A percentile compares a stretch with the other conserved stretches of the same genome.
phyloP scores from a whole-genome alignment of 441 rosid genomes.

The Croton setiger region DNA sequence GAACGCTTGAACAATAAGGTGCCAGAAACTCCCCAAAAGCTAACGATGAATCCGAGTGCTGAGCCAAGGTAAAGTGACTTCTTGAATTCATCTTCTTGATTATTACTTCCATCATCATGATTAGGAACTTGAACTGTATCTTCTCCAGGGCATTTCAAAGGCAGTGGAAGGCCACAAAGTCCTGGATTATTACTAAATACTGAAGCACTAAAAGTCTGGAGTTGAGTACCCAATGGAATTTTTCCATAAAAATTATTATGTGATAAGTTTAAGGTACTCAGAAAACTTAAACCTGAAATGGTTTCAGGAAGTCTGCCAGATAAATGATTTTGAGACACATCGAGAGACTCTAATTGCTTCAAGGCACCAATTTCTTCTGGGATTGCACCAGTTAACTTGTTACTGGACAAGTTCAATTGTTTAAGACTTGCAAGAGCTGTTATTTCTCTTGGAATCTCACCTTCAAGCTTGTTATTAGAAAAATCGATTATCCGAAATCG shows the following conservation, averaged over 20 bases:
- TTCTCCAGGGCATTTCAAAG: neutral
- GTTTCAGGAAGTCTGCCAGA: conserved; percentile 13
- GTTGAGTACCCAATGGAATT: conserved; percentile 22
- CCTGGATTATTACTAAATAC: neutral
- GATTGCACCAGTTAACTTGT: conserved; percentile 10
- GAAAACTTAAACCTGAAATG: neutral
- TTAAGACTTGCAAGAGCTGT: neutral
- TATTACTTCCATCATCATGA: neutral
- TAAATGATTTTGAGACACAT: conserved; percentile 13
- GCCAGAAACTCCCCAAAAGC: neutral
- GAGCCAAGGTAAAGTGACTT: neutral
- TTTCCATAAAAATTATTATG: conserved; percentile 13
- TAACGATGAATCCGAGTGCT: neutral
- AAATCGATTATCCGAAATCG: conserved; percentile 5
- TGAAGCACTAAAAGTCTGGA: conserved; percentile 14
- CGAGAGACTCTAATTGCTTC: conserved; percentile 12
- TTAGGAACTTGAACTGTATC: neutral
- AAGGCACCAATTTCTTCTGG: neutral
- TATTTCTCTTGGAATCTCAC: conserved; percentile 17
- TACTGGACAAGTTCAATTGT: conserved; percentile 13
- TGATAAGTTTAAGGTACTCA: conserved; percentile 14
- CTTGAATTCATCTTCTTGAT: neutral
- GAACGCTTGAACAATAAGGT: neutral
- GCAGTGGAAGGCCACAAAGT: conserved; percentile 5
- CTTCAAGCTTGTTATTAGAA: conserved; percentile 2